These are phyloP conservation scores for Elongisporangium undulatum DNA, from an alignment of 352 stramenopile species.

Conservation along the genomic window DNA sequence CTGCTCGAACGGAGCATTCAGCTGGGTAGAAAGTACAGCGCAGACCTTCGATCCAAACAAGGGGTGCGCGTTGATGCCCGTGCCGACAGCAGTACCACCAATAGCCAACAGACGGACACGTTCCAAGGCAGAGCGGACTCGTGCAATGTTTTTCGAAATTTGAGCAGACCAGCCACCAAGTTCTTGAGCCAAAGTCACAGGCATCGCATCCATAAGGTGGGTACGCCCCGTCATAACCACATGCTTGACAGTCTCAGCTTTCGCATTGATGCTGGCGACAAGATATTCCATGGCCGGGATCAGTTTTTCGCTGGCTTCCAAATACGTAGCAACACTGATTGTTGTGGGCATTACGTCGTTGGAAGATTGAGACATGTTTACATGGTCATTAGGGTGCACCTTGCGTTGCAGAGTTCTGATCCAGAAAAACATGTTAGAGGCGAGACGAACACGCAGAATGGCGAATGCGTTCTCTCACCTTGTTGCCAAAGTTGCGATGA, in stretches of 20 bases:
- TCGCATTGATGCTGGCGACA: slow-evolving; percentile 25
- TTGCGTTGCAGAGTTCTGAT: slow-evolving; percentile 64
- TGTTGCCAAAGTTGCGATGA: slow-evolving; percentile 88
- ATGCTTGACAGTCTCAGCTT: slow-evolving; percentile 27
- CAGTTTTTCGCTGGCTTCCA: slow-evolving; percentile 48
- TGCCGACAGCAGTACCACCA: slow-evolving; percentile 57
- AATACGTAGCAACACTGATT: slow-evolving; percentile 44
- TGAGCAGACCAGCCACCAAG: slow-evolving; percentile 46
- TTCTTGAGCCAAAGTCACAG: slow-evolving; percentile 43
- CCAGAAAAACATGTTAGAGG: slow-evolving; percentile 12
- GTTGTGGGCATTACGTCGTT: slow-evolving; percentile 63
- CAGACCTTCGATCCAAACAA: slow-evolving; percentile 43
- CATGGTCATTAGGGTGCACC: slow-evolving; percentile 79
- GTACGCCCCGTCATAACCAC: slow-evolving; percentile 60
- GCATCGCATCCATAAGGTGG: slow-evolving; percentile 77
- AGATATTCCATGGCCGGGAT: slow-evolving; percentile 56
- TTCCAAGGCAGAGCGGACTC: slow-evolving; percentile 39
- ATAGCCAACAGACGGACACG: slow-evolving; percentile 48
- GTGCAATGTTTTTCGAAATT: slow-evolving; percentile 47
- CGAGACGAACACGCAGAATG: background rate
- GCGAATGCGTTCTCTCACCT: slow-evolving; percentile 1
- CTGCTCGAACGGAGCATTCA: slow-evolving; percentile 33
- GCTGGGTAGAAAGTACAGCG: slow-evolving; percentile 25
- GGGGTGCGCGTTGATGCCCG: slow-evolving; percentile 53
- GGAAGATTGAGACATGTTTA: slow-evolving; percentile 71